A percentile compares a stretch with the other conserved stretches of the same genome.
These are phyloP conservation scores for Drechslerella dactyloides DNA, from an alignment of 2,329 filamentous ascomycete genomes.

Conservation along the genomic window DNA sequence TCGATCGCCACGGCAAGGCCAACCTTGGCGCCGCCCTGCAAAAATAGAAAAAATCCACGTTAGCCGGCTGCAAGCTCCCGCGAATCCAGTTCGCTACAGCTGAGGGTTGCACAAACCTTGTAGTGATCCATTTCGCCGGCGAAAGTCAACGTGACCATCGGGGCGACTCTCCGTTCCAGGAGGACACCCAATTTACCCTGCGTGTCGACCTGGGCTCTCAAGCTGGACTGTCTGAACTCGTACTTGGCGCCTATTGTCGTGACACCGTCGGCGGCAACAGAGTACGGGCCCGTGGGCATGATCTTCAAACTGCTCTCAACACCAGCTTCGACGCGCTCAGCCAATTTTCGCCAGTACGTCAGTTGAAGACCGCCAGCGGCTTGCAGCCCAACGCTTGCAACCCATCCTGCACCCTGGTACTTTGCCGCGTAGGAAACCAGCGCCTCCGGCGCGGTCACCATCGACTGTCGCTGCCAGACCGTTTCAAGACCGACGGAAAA, in stretches of 20 bases:
- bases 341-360: slow-evolving; percentile 91
- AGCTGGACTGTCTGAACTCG: slow-evolving; percentile 93
- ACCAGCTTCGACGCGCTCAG: slow-evolving; percentile 94
- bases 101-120: slow-evolving; percentile 70
- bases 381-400: slow-evolving; percentile 86
- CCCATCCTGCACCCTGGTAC: slow-evolving; percentile 92
- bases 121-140: slow-evolving; percentile 95
- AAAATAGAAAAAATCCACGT: slow-evolving; percentile 27
- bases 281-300: slow-evolving; percentile 76
- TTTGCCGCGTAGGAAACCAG: slow-evolving; percentile 86
- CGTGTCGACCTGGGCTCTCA: slow-evolving; percentile 94
- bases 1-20: slow-evolving; percentile 93
- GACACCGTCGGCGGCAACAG: slow-evolving; percentile 78
- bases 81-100: slow-evolving; percentile 38
- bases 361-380: slow-evolving; percentile 86
- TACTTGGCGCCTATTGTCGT: slow-evolving; percentile 96
- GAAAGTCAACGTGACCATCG: slow-evolving; percentile 90
- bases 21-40: slow-evolving; percentile 89
- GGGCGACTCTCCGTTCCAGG: slow-evolving; percentile 93
- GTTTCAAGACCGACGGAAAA: slow-evolving; percentile 88
- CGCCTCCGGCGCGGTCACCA: slow-evolving; percentile 87
- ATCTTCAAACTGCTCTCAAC: slow-evolving; percentile 92
- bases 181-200: slow-evolving; percentile 90
- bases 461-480: slow-evolving; percentile 86
- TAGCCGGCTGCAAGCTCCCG: slow-evolving; percentile 30